Evolutionary conservation across 1,284 basidiomycete species (phyloP).

Genomic region (Salmacisia buchloeana): DNA sequence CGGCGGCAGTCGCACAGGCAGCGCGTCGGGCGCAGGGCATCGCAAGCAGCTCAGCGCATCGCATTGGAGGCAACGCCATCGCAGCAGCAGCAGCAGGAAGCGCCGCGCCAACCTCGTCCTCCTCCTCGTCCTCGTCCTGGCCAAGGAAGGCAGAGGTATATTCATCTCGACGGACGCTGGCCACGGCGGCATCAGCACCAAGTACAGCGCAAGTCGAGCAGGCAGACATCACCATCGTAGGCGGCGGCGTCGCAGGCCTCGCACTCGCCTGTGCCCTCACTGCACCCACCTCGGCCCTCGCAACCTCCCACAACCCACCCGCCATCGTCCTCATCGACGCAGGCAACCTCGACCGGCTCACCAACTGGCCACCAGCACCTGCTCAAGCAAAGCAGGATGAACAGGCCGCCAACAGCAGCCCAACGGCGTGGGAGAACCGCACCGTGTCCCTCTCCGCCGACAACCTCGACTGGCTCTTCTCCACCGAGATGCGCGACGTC

Average conservation of each 20-base stretch:
- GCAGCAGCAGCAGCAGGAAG: background rate
- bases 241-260: slow-evolving; percentile 45
- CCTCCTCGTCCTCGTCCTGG: background rate
- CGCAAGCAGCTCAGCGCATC: background rate
- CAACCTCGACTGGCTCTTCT: slow-evolving; percentile 39
- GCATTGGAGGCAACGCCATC: background rate
- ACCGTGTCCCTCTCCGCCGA: slow-evolving; percentile 44
- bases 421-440: slow-evolving; percentile 39
- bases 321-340: slow-evolving; percentile 39
- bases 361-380: slow-evolving; percentile 20
- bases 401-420: slow-evolving; percentile 19
- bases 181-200: too few relatives aligned
- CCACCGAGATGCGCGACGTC: slow-evolving; percentile 28
- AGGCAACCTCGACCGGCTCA: slow-evolving; percentile 25
- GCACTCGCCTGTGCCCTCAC: slow-evolving; percentile 24
- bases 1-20: background rate
- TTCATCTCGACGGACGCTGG: too few relatives aligned
- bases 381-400: slow-evolving; percentile 14
- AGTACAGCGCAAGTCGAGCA: background rate
- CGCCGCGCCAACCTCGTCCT: background rate
- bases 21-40: background rate
- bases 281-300: slow-evolving; percentile 16
- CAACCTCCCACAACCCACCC: background rate
- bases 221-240: slow-evolving; percentile 43
- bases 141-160: background rate